phyloP scores from a whole-genome alignment of 176 grass and related monocot genomes.

The Carex scoparia region DNA sequence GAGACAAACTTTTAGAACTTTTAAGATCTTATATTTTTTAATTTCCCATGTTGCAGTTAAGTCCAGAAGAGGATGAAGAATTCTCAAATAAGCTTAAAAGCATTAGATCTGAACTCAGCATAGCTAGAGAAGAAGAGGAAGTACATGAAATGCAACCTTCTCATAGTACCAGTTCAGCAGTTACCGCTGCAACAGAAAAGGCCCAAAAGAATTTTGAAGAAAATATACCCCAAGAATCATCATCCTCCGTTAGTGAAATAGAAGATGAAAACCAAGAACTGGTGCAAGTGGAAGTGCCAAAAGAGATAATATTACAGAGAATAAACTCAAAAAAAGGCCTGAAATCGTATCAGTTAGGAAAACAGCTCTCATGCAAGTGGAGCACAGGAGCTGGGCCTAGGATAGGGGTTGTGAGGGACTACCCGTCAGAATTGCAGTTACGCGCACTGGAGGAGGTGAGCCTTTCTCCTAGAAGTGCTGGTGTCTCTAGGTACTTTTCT shows the following conservation, averaged over 20 bases:
- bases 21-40: not conserved
- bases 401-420: conserved; percentile 83
- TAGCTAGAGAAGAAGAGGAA: conserved; percentile 27
- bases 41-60: conserved; percentile 50
- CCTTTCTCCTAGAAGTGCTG: conserved; percentile 52
- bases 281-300: conserved; percentile 32
- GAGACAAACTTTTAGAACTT: not conserved
- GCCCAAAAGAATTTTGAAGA: not conserved
- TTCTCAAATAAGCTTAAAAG: conserved; percentile 20
- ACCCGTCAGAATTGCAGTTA: conserved; percentile 76
- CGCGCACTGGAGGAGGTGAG: conserved; percentile 64
- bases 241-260: not conserved
- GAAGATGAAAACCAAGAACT: conserved; percentile 26
- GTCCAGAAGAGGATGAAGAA: conserved; percentile 56
- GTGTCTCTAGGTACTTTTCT: conserved; percentile 12
- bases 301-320: conserved; percentile 70
- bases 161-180: not conserved
- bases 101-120: conserved; percentile 24
- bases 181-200: conserved; percentile 34
- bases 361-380: conserved; percentile 78
- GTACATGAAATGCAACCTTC: not conserved
- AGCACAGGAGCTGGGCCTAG: conserved; percentile 64
- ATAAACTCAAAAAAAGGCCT: conserved; percentile 71
- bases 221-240: conserved; percentile 2
- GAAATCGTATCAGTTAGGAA: conserved; percentile 78